Evolutionary conservation across 129 eudicot genomes (phyloP).

Genomic region (Logfia minima): DNA sequence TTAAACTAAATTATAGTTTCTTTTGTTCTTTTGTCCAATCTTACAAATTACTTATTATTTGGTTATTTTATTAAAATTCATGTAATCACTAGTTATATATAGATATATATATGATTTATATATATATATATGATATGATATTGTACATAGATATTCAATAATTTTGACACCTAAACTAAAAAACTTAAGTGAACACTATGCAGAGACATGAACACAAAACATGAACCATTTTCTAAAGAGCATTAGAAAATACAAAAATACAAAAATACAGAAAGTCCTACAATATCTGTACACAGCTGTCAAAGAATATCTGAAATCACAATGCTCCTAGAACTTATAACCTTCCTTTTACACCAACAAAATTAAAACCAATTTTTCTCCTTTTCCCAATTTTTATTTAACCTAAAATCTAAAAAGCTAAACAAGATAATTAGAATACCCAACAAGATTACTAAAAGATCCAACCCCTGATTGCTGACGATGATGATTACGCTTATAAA

Average conservation of each 20-base stretch:
- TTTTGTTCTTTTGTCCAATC: no score
- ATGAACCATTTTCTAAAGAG: no score
- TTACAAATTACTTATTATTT: no score
- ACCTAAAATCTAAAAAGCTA: conserved; percentile 23
- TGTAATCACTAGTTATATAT: no score
- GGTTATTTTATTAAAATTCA: no score
- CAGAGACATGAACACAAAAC: no score
- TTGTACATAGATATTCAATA: no score
- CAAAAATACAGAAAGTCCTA: conserved; percentile 10
- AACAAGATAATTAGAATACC: conserved; percentile 51
- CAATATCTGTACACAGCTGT: conserved; percentile 55
- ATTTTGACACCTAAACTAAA: no score
- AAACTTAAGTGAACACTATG: no score
- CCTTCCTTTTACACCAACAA: background rate
- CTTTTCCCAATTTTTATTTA: conserved; percentile 3
- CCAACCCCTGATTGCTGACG: conserved; percentile 37
- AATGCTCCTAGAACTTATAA: conserved; percentile 25
- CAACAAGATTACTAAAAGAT: conserved; percentile 32
- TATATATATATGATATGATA: no score
- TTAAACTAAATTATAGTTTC: no score
- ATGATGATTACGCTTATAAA: conserved; percentile 37
- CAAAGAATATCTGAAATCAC: conserved; percentile 50
- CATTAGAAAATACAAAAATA: background rate
- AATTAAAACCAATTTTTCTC: background rate
- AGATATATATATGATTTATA: no score